Evolutionary conservation across 2,329 filamentous ascomycete genomes (phyloP).

Genomic region (Lachnum nothofagi): DNA sequence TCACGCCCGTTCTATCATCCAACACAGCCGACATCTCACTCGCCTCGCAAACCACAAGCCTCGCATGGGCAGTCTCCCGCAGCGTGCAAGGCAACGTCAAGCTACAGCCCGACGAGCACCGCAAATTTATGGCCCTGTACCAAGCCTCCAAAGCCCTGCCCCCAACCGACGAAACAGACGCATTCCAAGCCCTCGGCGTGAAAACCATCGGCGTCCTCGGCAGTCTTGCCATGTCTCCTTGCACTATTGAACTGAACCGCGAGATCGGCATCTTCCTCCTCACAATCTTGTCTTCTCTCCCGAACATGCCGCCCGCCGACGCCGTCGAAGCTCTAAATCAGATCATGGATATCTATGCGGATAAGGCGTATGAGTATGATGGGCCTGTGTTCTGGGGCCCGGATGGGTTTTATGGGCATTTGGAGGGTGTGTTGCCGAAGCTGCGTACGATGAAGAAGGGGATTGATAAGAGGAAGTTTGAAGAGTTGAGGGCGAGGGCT

Average conservation of each 20-base stretch:
- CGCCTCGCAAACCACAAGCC: conserved; percentile 58
- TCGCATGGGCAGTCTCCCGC: conserved; percentile 61
- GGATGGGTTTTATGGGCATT: conserved; percentile 52
- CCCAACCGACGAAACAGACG: conserved; percentile 32
- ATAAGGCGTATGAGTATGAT: conserved; percentile 55
- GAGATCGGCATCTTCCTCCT: conserved; percentile 61
- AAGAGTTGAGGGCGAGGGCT: conserved; percentile 53
- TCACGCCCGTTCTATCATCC: conserved; percentile 53
- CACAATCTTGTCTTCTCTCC: conserved; percentile 47
- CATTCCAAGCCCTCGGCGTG: conserved; percentile 57
- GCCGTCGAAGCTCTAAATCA: conserved; percentile 61
- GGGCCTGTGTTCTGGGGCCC: conserved; percentile 61
- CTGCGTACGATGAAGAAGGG: conserved; percentile 52
- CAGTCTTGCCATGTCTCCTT: conserved; percentile 53
- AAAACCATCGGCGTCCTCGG: conserved; percentile 65
- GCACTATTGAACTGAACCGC: conserved; percentile 50
- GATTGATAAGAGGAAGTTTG: conserved; percentile 54
- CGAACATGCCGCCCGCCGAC: conserved; percentile 51
- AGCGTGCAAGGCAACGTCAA: conserved; percentile 47
- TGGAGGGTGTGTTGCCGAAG: conserved; percentile 52
- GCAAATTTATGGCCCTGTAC: conserved; percentile 61
- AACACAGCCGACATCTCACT: conserved; percentile 58
- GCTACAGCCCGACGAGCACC: conserved; percentile 49
- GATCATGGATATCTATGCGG: conserved; percentile 62
- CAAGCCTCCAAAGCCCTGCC: conserved; percentile 47